Evolutionary conservation across 2,329 filamentous ascomycete genomes (phyloP).

Genomic region (Fusarium buharicum): DNA sequence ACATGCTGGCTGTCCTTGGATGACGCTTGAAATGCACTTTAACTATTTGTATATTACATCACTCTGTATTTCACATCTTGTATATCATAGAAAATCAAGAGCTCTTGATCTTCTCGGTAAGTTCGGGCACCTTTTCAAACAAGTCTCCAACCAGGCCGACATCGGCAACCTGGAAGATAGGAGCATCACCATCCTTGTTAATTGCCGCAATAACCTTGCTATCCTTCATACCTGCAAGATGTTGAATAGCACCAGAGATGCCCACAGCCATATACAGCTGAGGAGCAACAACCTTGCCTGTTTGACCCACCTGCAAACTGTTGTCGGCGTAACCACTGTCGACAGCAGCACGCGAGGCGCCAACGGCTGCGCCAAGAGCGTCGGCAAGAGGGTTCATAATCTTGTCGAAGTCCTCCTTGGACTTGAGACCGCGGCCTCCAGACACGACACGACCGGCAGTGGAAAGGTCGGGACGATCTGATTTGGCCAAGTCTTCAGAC

Average conservation of each 20-base stretch:
- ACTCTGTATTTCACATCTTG: constrained; percentile 34
- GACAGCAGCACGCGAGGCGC: constrained; percentile 92
- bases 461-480: constrained; percentile 90
- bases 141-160: constrained; percentile 95
- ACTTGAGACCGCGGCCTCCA: constrained; percentile 93
- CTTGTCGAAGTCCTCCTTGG: constrained; percentile 95
- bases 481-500: constrained; percentile 91
- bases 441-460: constrained; percentile 93
- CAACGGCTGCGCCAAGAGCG: constrained; percentile 92
- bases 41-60: constrained; percentile 45
- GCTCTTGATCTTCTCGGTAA: constrained; percentile 92
- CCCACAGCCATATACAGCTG: constrained; percentile 95
- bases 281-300: constrained; percentile 97
- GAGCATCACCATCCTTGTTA: constrained; percentile 97
- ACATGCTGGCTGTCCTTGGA: constrained; percentile 66
- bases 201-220: constrained; percentile 99
- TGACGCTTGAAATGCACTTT: constrained; percentile 44
- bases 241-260: constrained; percentile 97
- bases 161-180: constrained; percentile 98
- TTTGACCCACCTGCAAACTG: constrained; percentile 97
- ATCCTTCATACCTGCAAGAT: constrained; percentile 99
- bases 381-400: constrained; percentile 94
- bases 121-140: constrained; percentile 93
- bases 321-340: constrained; percentile 99
- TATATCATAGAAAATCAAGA: constrained; percentile 47